Conservation (phyloP, 805 yeast species). For the Candida mattraensis region DNA sequence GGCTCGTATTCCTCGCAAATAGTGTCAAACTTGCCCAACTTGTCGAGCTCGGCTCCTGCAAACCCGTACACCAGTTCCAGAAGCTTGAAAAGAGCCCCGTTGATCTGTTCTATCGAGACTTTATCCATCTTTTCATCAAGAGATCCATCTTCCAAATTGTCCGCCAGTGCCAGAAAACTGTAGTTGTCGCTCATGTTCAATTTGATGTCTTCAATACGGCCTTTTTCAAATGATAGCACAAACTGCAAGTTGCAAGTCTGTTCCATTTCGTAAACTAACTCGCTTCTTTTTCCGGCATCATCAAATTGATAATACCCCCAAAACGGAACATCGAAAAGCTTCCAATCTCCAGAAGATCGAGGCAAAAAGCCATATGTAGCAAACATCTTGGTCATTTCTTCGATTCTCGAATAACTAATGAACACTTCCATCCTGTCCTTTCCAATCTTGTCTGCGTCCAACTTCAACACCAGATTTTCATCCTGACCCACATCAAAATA, state of each 20-base stretch:
- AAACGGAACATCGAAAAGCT: slow-evolving; percentile 37
- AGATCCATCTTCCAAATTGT: slow-evolving; percentile 23
- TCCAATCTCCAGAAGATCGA: slow-evolving; percentile 14
- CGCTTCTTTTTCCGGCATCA: slow-evolving; percentile 9
- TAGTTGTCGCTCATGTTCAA: slow-evolving; percentile 34
- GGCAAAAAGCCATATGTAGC: slow-evolving; percentile 51
- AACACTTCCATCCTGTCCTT: slow-evolving; percentile 35
- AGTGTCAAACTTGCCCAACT: slow-evolving; percentile 13
- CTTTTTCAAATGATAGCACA: slow-evolving; percentile 25
- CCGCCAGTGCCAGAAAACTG: slow-evolving; percentile 33
- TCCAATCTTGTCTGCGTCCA: slow-evolving; percentile 12
- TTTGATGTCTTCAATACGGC: slow-evolving; percentile 20
- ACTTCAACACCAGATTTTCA: slow-evolving; percentile 45
- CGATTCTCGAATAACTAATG: slow-evolving; percentile 44
- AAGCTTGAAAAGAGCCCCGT: slow-evolving; percentile 13
- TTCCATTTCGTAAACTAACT: slow-evolving; percentile 33
- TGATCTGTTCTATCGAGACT: slow-evolving; percentile 15
- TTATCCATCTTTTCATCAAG: slow-evolving; percentile 17
- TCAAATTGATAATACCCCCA: slow-evolving; percentile 28
- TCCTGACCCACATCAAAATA: slow-evolving; percentile 65
- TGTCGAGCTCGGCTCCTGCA: slow-evolving; percentile 9
- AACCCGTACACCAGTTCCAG: slow-evolving; percentile 15
- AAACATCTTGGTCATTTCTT: slow-evolving; percentile 41
- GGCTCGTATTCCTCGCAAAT: slow-evolving; percentile 23
- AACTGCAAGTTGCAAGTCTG: slow-evolving; percentile 43